Evolutionary conservation across 305 asterid species (phyloP).

Genomic region (Fraxinus sp.): DNA sequence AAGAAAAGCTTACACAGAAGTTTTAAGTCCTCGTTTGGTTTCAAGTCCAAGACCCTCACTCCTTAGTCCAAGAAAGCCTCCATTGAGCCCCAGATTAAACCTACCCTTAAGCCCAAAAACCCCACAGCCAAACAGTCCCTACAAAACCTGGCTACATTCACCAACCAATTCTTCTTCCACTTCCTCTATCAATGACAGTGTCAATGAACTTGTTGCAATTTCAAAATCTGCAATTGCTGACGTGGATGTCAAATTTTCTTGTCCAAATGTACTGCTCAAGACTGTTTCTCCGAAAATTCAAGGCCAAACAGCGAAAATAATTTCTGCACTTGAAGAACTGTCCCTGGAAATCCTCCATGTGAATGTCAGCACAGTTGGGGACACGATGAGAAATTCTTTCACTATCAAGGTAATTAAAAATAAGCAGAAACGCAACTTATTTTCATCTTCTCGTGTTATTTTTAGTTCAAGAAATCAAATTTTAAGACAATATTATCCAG

Average conservation of each 20-base stretch:
- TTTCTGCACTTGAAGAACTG: conserved; percentile 65
- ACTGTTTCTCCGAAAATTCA: conserved; percentile 65
- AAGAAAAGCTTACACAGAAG: conserved; percentile 60
- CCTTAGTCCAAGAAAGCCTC: conserved; percentile 66
- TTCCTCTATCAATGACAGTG: conserved; percentile 43
- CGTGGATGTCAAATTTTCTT: conserved; percentile 81
- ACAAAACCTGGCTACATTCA: conserved; percentile 52
- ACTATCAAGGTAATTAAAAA: conserved; percentile 66
- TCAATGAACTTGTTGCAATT: conserved; percentile 73
- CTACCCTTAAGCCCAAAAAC: conserved; percentile 78
- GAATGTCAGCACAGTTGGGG: conserved; percentile 60
- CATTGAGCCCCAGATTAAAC: conserved; percentile 68
- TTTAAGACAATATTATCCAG: background rate
- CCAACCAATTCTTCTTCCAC: conserved; percentile 53
- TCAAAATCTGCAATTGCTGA: conserved; percentile 74
- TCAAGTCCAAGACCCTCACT: conserved; percentile 51
- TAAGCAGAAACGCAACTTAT: background rate
- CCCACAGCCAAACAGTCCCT: conserved; percentile 73
- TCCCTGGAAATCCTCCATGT: conserved; percentile 77
- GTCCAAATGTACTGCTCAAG: conserved; percentile 63
- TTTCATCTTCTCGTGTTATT: background rate
- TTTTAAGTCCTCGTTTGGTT: conserved; percentile 58
- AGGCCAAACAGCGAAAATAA: conserved; percentile 66
- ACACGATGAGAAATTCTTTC: conserved; percentile 68
- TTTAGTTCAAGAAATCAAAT: background rate